phyloP scores from a whole-genome alignment of 306 rosid genomes.

The Quercus variabilis region DNA sequence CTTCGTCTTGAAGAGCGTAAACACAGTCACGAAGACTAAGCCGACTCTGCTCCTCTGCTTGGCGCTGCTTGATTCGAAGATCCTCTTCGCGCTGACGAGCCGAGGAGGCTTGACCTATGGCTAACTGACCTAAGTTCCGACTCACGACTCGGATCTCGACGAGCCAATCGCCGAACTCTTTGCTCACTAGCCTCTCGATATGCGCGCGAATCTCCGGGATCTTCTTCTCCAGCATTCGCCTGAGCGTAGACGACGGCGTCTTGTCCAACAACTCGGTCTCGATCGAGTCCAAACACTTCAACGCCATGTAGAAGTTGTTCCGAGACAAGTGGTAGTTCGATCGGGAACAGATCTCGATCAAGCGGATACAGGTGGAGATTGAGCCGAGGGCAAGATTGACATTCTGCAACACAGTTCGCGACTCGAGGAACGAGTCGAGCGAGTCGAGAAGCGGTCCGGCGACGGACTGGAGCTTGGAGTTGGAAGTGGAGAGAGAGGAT shows the following conservation, averaged over 20 bases:
- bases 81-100: constrained; percentile 98
- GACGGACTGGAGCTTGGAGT: constrained; percentile 82
- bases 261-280: constrained; percentile 61
- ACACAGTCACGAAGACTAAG: constrained; percentile 90
- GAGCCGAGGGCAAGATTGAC: constrained; percentile 77
- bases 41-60: constrained; percentile 98
- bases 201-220: constrained; percentile 89
- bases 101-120: constrained; percentile 89
- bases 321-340: constrained; percentile 64
- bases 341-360: constrained; percentile 77
- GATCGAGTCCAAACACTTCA: constrained; percentile 71
- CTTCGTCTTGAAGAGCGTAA: constrained; percentile 85
- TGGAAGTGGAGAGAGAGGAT: constrained; percentile 84
- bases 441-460: constrained; percentile 80
- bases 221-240: constrained; percentile 86
- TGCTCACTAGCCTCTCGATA: constrained; percentile 84
- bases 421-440: constrained; percentile 76
- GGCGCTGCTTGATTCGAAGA: constrained; percentile 94
- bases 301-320: constrained; percentile 86
- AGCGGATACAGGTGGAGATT: constrained; percentile 40
- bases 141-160: constrained; percentile 95
- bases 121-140: constrained; percentile 88
- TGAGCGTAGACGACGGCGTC: constrained; percentile 76
- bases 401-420: constrained; percentile 73
- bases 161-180: constrained; percentile 94